These are phyloP conservation scores for Gnomoniopsis sp. DNA, from an alignment of 2,329 filamentous ascomycete species.

Conservation along the genomic window DNA sequence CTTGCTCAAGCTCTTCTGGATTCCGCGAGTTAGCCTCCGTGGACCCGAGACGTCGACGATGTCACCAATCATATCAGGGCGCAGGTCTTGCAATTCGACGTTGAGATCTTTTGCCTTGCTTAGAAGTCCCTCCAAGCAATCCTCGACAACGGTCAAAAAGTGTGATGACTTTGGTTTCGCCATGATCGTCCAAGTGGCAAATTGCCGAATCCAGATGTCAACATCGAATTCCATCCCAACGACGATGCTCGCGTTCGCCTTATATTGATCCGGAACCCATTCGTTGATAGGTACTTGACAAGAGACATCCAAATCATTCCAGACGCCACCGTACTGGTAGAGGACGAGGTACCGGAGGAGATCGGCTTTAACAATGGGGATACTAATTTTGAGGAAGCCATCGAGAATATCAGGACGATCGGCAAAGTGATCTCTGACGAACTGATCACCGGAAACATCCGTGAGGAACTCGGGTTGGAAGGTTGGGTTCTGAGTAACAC, in stretches of 20 bases:
- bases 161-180: slow-evolving; percentile 19
- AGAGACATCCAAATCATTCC: slow-evolving; percentile 17
- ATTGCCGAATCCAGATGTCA: slow-evolving; percentile 19
- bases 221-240: slow-evolving; percentile 10
- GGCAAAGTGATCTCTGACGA: background rate
- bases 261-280: background rate
- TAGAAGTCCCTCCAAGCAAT: slow-evolving; percentile 17
- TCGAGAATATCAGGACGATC: background rate
- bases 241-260: background rate
- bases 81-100: slow-evolving; percentile 6
- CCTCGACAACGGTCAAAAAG: slow-evolving; percentile 20
- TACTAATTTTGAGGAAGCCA: background rate
- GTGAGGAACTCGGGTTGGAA: background rate
- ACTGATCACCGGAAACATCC: background rate
- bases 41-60: slow-evolving; percentile 18
- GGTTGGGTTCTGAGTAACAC: background rate
- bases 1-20: slow-evolving; percentile 13
- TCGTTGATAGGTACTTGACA: slow-evolving; percentile 9
- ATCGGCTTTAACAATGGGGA: slow-evolving; percentile 15
- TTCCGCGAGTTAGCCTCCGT: slow-evolving; percentile 12
- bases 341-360: slow-evolving; percentile 16
- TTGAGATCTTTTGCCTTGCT: slow-evolving; percentile 4
- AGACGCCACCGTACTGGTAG: slow-evolving; percentile 17
- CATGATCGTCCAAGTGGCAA: slow-evolving; percentile 23
- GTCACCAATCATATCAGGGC: slow-evolving; percentile 7